phyloP scores from a whole-genome alignment of 768 basidiomycete species.

The Nevesoporus exiguus region DNA sequence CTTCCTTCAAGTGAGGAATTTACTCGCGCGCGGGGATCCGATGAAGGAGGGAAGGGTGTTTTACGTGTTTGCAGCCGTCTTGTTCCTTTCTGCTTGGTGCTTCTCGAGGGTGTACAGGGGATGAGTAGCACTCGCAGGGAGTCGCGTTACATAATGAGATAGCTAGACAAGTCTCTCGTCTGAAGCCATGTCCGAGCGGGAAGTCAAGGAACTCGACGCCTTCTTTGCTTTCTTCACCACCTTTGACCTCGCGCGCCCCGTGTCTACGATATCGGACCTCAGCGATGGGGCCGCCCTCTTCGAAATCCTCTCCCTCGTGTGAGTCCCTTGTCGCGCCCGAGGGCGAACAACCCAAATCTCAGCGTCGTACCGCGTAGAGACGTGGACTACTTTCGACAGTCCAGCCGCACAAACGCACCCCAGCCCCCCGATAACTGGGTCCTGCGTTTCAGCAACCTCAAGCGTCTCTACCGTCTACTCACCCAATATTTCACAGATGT shows the following conservation, averaged over 20 bases:
- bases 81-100: constrained; percentile 32
- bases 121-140: constrained; percentile 12
- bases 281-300: constrained; percentile 77
- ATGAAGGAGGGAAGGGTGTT: constrained; percentile 84
- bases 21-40: constrained; percentile 57
- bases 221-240: constrained; percentile 79
- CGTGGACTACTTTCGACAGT: constrained; percentile 69
- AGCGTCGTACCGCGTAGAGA: constrained; percentile 48
- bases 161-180: constrained; percentile 9
- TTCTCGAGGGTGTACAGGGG: constrained; percentile 28
- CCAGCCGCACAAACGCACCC: constrained; percentile 51
- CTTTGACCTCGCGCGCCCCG: constrained; percentile 63
- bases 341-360: constrained; percentile 2
- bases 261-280: constrained; percentile 64
- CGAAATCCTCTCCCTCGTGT: constrained; percentile 75
- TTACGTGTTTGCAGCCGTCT: constrained; percentile 69
- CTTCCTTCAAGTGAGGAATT: constrained; percentile 81
- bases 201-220: constrained; percentile 67
- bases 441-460: constrained; percentile 76
- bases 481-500: constrained; percentile 86
- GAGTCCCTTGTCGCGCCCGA: constrained; percentile 28
- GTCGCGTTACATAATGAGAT: not conserved
- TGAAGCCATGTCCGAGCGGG: constrained; percentile 36
- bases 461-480: constrained; percentile 82
- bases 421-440: constrained; percentile 88